Base-by-base conservation (phyloP, 306 rosid genomes). In the Rosa multiflora region DNA sequence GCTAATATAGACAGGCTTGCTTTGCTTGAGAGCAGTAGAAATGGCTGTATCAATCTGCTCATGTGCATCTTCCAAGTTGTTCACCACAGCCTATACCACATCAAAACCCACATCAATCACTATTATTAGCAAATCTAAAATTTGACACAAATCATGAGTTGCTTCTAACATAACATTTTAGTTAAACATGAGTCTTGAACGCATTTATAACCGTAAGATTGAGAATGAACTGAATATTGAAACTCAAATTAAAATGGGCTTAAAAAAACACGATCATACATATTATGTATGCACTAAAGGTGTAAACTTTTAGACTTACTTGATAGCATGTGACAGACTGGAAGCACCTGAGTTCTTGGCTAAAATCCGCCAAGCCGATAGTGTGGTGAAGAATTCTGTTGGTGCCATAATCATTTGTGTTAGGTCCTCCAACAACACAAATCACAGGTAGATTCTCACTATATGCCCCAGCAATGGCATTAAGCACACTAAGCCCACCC, bases 381-480 rank as follows among this genome's bases (percentile, higher is more conserved):
- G 88, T 88, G 51, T 85, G 88, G 77, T 88, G 91, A 3, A 88
- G 87, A 78, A 88, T 88, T 70, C 87, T 75, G 40, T 73, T 83
- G 52, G 85, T 81, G 32, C 91, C 88, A 80, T 35, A 85, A 78
- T 87, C 90, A 32, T 87, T 87, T 0, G 85, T 78, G 67, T 85
- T 85, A 0, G 90, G 88, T 26, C 88, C 88, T 10, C 90, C 90
- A 78, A 84, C 88, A 53, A 87, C 69, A 72, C 87, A 87, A 12
- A 87, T 82, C 46, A 87, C 78, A 0, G 88, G 88, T 67, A 87
- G 86, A 32, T 85, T 87, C 83, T 87, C 87, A 78, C 90, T 87
- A 29, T 84, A 87, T 74, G 87, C 90, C 26, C 90, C 88, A 40
- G 90, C 90, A 80, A 87, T 87, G 49, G 90, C 88, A 7, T 87